phyloP scores from a whole-genome alignment of 2,329 filamentous ascomycete species.

The Verticillium dahliae region DNA sequence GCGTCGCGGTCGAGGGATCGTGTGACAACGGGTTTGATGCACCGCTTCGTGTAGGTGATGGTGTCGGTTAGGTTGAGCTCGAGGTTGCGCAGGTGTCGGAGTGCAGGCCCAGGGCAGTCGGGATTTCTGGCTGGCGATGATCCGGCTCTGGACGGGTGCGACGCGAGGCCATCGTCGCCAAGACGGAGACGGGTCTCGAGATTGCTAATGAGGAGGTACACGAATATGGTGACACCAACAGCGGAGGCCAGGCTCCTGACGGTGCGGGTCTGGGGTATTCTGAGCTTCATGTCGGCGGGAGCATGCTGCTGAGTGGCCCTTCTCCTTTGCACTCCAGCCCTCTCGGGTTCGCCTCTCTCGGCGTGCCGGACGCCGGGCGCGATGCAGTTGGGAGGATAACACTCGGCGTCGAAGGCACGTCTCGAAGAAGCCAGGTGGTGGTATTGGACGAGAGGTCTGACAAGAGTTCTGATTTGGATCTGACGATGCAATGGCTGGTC shows the following conservation, averaged over 20 bases:
- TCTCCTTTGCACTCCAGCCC: not conserved
- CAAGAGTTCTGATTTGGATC: not conserved
- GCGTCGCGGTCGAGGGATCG: slow-evolving; percentile 25
- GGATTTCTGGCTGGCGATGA: not conserved
- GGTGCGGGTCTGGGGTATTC: not conserved
- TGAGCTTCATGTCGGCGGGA: slow-evolving; percentile 1
- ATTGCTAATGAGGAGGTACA: not conserved
- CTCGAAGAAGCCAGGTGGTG: not conserved
- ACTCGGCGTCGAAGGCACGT: not conserved
- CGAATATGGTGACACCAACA: not conserved
- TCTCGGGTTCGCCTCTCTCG: not conserved
- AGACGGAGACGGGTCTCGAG: not conserved
- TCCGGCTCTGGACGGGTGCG: not conserved
- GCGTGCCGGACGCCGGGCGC: not conserved
- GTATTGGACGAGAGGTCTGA: not conserved
- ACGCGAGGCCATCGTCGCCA: not conserved
- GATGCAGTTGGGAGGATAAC: not conserved
- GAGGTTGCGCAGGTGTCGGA: slow-evolving; percentile 18
- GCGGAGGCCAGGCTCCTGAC: not conserved
- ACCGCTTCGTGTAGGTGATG: slow-evolving; percentile 37
- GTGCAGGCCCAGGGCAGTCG: slow-evolving; percentile 8
- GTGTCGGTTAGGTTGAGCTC: slow-evolving; percentile 29
- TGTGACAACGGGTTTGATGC: slow-evolving; percentile 30
- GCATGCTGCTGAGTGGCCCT: not conserved
- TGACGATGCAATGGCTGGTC: not conserved